A percentile compares a stretch with the other conserved stretches of the same genome.
Evolutionary conservation across 495 filamentous ascomycete genomes (phyloP).

Genomic region (Beverwykella pulmonaria): DNA sequence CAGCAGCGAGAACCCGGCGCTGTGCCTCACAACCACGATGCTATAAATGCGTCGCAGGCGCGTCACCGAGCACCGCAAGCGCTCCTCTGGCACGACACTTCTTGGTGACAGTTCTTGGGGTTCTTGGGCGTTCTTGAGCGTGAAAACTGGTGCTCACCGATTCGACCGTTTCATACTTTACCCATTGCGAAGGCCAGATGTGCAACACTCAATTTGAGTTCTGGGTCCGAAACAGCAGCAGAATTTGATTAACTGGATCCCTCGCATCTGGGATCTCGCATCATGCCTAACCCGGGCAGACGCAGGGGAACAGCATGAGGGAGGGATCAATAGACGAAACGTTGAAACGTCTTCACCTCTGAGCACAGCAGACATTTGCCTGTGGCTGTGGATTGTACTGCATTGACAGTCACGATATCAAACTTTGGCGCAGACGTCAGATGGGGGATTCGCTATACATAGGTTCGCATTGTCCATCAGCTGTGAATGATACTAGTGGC

Average conservation of each 20-base stretch:
- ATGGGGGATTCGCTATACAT: no score
- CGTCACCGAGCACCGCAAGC: not conserved
- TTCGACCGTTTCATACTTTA: not conserved
- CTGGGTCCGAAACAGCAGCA: constrained; percentile 3
- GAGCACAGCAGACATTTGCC: not conserved
- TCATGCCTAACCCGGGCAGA: not conserved
- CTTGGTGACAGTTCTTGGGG: not conserved
- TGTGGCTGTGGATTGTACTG: not conserved
- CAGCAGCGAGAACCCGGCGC: no score
- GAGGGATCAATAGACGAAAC: not conserved
- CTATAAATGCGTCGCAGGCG: constrained; percentile 2
- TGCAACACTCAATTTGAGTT: not conserved
- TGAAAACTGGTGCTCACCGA: not conserved
- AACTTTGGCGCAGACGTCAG: no score
- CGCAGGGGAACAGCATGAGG: constrained; percentile 1
- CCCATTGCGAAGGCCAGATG: not conserved
- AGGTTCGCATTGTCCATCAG: no score
- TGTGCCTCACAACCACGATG: not conserved
- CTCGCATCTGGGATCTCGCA: constrained; percentile 2
- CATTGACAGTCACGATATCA: not conserved
- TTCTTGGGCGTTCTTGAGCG: not conserved
- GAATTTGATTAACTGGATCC: constrained; percentile 8
- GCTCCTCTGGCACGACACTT: not conserved
- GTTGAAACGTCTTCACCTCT: not conserved
- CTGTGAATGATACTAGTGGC: no score